phyloP scores from a whole-genome alignment of 257 asterid species.

The Anisodus acutangulus region DNA sequence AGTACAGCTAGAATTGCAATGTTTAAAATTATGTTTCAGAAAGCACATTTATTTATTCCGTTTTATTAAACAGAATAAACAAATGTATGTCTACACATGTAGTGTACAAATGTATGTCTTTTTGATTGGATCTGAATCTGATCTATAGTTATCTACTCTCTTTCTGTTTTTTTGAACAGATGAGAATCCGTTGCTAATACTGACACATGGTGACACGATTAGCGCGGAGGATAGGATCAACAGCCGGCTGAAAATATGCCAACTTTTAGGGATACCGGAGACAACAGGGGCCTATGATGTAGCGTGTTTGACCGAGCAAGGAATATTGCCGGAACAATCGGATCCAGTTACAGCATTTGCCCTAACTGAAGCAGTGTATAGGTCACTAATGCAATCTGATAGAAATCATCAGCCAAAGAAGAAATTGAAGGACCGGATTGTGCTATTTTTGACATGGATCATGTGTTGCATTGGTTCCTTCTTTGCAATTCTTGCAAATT shows the following conservation, averaged over 20 bases:
- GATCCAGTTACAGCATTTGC: constrained; percentile 66
- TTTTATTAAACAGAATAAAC: not conserved
- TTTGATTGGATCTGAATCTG: not conserved
- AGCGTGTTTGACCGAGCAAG: constrained; percentile 65
- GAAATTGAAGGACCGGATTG: constrained; percentile 46
- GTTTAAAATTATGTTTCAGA: not conserved
- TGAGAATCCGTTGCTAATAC: constrained; percentile 62
- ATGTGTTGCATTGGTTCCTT: constrained; percentile 58
- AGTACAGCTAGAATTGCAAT: too few relatives aligned
- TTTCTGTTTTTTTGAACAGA: constrained; percentile 41
- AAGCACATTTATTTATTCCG: not conserved
- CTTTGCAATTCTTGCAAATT: constrained; percentile 52
- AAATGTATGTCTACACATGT: not conserved
- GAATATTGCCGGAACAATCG: constrained; percentile 62
- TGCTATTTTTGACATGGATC: constrained; percentile 41
- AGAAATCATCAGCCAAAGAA: constrained; percentile 60
- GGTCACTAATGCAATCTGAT: constrained; percentile 64
- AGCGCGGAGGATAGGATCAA: constrained; percentile 56
- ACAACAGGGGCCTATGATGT: constrained; percentile 69
- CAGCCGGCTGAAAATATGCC: constrained; percentile 53
- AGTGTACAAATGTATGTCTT: not conserved
- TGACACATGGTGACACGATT: constrained; percentile 66
- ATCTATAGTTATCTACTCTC: not conserved
- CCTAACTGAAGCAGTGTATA: constrained; percentile 58
- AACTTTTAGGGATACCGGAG: constrained; percentile 58